phyloP scores from a whole-genome alignment of 2,329 filamentous ascomycete species.

The Phialophora macrospora region DNA sequence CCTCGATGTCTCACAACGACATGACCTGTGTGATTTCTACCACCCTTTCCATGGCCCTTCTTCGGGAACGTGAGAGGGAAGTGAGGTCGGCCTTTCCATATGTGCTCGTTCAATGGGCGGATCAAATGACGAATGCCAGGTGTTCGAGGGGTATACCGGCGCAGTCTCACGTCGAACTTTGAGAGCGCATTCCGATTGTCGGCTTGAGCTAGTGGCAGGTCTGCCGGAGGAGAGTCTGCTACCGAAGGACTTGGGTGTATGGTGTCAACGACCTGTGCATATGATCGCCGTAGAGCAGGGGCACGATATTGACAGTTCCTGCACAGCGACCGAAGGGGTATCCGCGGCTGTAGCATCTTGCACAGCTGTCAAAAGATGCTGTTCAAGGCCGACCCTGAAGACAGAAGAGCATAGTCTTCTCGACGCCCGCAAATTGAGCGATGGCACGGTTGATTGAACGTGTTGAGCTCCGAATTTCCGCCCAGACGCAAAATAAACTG shows the following conservation, averaged over 20 bases:
- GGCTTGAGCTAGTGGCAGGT: conserved; percentile 20
- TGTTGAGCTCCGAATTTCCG: conserved; percentile 10
- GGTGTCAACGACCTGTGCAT: conserved; percentile 43
- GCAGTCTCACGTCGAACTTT: conserved; percentile 60
- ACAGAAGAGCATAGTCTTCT: not conserved
- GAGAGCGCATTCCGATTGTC: conserved; percentile 35
- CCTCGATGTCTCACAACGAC: conserved; percentile 91
- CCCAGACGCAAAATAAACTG: not conserved
- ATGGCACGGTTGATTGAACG: not conserved
- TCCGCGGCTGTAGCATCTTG: conserved; percentile 69
- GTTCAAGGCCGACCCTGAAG: not conserved
- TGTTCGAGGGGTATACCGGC: conserved; percentile 91
- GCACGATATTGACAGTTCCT: conserved; percentile 26
- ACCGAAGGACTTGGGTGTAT: conserved; percentile 60
- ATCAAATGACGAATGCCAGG: conserved; percentile 90
- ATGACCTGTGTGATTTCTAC: conserved; percentile 82
- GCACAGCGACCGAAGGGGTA: conserved; percentile 53
- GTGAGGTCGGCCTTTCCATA: conserved; percentile 91
- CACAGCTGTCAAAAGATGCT: not conserved
- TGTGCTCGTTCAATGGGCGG: conserved; percentile 90
- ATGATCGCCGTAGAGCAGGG: conserved; percentile 31
- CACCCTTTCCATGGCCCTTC: conserved; percentile 90
- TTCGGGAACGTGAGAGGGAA: conserved; percentile 85
- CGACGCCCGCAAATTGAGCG: not conserved
- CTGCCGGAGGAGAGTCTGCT: conserved; percentile 25